phyloP scores from a whole-genome alignment of 495 filamentous ascomycete species.

The Xylaria sp. region DNA sequence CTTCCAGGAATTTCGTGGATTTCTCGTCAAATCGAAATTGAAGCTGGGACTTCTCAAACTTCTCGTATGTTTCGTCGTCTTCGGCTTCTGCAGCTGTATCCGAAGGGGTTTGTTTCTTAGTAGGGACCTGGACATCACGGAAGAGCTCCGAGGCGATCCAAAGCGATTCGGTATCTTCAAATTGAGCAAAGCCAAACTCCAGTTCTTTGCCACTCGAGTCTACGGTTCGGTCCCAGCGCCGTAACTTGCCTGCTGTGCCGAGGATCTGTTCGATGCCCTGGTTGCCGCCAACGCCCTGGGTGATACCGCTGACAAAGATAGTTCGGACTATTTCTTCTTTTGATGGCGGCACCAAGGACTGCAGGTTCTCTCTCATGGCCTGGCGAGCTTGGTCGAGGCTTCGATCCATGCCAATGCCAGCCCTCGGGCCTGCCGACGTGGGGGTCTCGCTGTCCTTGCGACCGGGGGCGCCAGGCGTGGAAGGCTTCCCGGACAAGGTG shows the following conservation, averaged over 20 bases:
- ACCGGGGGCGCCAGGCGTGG: slow-evolving; percentile 55
- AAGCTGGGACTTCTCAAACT: slow-evolving; percentile 72
- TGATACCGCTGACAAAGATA: slow-evolving; percentile 87
- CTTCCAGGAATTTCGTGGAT: slow-evolving; percentile 80
- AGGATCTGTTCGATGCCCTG: slow-evolving; percentile 85
- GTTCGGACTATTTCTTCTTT: slow-evolving; percentile 90
- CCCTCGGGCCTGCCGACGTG: slow-evolving; percentile 58
- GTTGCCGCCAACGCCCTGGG: slow-evolving; percentile 76
- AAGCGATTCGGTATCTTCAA: slow-evolving; percentile 89
- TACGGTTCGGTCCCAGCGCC: slow-evolving; percentile 81
- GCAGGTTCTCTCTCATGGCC: slow-evolving; percentile 74
- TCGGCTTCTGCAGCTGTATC: slow-evolving; percentile 49
- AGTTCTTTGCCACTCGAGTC: slow-evolving; percentile 67
- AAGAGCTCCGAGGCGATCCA: slow-evolving; percentile 86
- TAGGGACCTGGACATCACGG: slow-evolving; percentile 83
- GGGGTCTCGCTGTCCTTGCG: slow-evolving; percentile 51
- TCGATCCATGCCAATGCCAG: slow-evolving; percentile 71
- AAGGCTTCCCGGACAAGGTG: slow-evolving; percentile 67
- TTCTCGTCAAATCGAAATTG: slow-evolving; percentile 83
- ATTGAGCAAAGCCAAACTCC: slow-evolving; percentile 96
- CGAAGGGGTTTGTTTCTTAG: slow-evolving; percentile 69
- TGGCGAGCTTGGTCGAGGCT: slow-evolving; percentile 72
- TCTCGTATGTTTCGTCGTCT: slow-evolving; percentile 56
- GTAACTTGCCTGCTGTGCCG: slow-evolving; percentile 74
- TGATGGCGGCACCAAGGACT: slow-evolving; percentile 82